A percentile compares a stretch with the other conserved stretches of the same genome.
Evolutionary conservation across 768 basidiomycete genomes (phyloP).

Genomic region (Xanthoconium purpureum): DNA sequence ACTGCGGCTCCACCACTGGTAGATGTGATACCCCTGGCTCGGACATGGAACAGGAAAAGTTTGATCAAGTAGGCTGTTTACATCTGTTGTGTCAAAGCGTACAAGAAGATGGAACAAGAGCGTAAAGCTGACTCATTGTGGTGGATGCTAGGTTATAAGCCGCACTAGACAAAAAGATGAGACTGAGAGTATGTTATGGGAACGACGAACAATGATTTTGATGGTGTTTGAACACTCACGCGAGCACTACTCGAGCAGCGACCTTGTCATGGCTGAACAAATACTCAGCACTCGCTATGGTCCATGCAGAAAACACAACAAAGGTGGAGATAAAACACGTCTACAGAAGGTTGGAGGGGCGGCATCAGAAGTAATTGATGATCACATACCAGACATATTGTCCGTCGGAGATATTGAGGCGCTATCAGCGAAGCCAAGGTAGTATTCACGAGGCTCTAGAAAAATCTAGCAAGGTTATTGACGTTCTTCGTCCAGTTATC

Average conservation of each 20-base stretch:
- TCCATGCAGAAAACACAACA: slow-evolving; percentile 14
- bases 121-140: background rate
- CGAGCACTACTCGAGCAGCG: slow-evolving; percentile 6
- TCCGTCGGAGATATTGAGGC: slow-evolving; percentile 11
- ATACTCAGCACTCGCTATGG: slow-evolving; percentile 12
- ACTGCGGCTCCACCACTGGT: slow-evolving; percentile 54
- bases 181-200: background rate
- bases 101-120: too few relatives aligned
- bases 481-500: slow-evolving; percentile 16
- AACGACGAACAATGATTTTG: background rate
- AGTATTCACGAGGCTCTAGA: slow-evolving; percentile 6
- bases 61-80: slow-evolving; percentile 57
- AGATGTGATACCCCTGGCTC: slow-evolving; percentile 61
- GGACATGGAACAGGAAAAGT: slow-evolving; percentile 60
- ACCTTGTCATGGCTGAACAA: background rate
- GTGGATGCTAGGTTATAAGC: slow-evolving; percentile 1
- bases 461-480: slow-evolving; percentile 4
- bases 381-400: background rate
- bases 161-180: slow-evolving; percentile 5
- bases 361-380: background rate
- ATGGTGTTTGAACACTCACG: background rate
- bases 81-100: background rate
- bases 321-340: slow-evolving; percentile 8
- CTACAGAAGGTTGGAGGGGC: background rate
- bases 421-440: background rate